Base-by-base conservation (phyloP, 2,329 filamentous ascomycete species). In the Fusarium sp. region DNA sequence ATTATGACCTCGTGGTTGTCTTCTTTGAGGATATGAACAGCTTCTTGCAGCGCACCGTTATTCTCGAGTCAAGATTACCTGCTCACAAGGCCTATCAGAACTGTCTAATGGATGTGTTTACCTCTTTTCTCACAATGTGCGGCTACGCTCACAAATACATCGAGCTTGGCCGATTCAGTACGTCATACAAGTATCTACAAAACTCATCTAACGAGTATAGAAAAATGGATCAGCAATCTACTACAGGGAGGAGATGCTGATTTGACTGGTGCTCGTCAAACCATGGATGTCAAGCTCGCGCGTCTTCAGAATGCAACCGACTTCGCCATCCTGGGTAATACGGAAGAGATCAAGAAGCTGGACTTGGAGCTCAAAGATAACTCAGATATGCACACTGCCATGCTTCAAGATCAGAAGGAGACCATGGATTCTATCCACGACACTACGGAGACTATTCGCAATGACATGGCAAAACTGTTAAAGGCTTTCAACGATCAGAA, bases 11-110 rank as follows among this genome's bases (percentile, higher is more conserved):
- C 8, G 74, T 82, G 5, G 71, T 77, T 18, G 72, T 72, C 10
- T 82, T 81, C 56, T 81, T 82, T 48, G 75, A 78, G 10, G 74
- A 77, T 17, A 79, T 80, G 69, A 77, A 77, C 53, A 76, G 76
- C 11, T 80, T 81, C 40, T 71, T 81, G 15, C 72, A 77, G 53
- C 75, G 78, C 8, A 72, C 80, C 5, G 74, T 76, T 5, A 75
- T 81, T 17, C 58, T 81, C 1, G 76, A 81, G 69, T 70, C 68
- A 1, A 66, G 77, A 22, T 57, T 79, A 17, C 76, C 78, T 1
- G 62, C 69, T 24, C 50, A 73, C 50, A 73, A 69, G 26, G 73
- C 74, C 1, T 79, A 79, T 44, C 72, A 76, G 43, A 76, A 73
- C 44, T 78, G 75, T 42, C 55, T 81, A 7, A 78, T 79, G 71